phyloP scores from a whole-genome alignment of 129 eudicot genomes.

The Mikania micrantha region DNA sequence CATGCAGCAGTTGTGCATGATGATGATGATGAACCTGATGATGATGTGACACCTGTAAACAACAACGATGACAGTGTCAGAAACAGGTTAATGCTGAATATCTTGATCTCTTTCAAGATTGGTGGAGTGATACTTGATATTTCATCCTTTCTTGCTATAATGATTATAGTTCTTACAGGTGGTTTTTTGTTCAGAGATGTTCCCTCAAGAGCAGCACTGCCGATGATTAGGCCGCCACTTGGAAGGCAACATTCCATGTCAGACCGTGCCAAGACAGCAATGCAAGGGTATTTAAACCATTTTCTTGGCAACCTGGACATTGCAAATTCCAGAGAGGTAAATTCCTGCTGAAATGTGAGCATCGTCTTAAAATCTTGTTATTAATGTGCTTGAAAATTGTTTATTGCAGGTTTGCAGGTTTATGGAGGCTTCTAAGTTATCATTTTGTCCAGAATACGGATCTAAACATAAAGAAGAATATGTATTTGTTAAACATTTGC shows the following conservation, averaged over 20 bases:
- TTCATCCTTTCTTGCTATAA: constrained; percentile 39
- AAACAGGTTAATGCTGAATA: constrained; percentile 63
- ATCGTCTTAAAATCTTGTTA: not conserved
- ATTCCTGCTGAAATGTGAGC: not conserved
- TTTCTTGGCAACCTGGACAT: constrained; percentile 85
- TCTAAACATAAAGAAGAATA: constrained; percentile 95
- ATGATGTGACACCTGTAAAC: constrained; percentile 50
- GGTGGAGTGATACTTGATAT: constrained; percentile 6
- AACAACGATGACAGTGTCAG: constrained; percentile 58
- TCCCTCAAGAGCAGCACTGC: constrained; percentile 91
- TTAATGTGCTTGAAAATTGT: not conserved
- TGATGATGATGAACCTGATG: constrained; percentile 84
- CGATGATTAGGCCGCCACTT: constrained; percentile 84
- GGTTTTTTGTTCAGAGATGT: constrained; percentile 98
- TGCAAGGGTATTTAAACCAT: constrained; percentile 96
- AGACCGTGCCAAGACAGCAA: constrained; percentile 77
- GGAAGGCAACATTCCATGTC: constrained; percentile 95
- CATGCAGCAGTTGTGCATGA: constrained; percentile 68
- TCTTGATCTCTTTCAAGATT: constrained; percentile 18
- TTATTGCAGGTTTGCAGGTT: constrained; percentile 80
- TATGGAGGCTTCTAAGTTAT: constrained; percentile 85
- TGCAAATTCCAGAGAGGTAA: constrained; percentile 87
- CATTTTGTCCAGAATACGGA: constrained; percentile 91
- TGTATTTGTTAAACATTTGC: constrained; percentile 78
- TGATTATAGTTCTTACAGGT: constrained; percentile 69